Base-by-base conservation (phyloP, 2,329 filamentous ascomycete species). In the Pyricularia pennisetigena region DNA sequence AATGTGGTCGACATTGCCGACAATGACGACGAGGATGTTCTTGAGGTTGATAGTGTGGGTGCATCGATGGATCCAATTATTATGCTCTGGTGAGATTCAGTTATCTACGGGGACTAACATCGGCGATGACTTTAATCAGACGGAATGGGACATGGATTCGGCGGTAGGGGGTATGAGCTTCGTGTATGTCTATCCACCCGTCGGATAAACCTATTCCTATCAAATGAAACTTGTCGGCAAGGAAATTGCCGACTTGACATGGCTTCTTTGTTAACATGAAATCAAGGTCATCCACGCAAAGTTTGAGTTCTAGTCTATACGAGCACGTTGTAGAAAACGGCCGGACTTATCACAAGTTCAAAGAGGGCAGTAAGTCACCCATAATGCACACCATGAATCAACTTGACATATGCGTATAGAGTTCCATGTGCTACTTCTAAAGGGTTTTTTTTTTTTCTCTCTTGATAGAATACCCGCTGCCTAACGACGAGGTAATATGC, bases 331-430 rank as follows among this genome's bases (percentile, higher is more conserved):
- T 70, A 8, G 73, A 74, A 62, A 74, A 74, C 30, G 73, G 73
- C 41, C 68, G 72, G 30, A 74, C 72, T 8, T 74, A 74, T 62
- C 73, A 74, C 66, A 69, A 72, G 12, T 74, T 72, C 65, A 73
- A 73, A 49, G 72, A 72, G 64, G 73, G 73, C 10, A 74, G 68
- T 68, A 32, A 63, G 68, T 68, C 4, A 24, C 62, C 23, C 2
- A 63, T n/a, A 49, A n/a, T 49, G 41, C 16, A 49, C 20, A 49
- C 41, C 5, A 49, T 12, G 57, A 5, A 23, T 26, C 10, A 14
- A 3, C n/a, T 61, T 61, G 4, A 8, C 23, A 1, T 61, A 26
- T 26, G 9, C 23, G 3, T 61, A 2, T 24, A 26, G 14, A n/a
- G 9, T 23, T 12, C 24, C 5, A 26, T 23, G 4, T 23, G 23